Evolutionary conservation across 1,284 basidiomycete genomes (phyloP).

Genomic region (Heliocybe sulcata): DNA sequence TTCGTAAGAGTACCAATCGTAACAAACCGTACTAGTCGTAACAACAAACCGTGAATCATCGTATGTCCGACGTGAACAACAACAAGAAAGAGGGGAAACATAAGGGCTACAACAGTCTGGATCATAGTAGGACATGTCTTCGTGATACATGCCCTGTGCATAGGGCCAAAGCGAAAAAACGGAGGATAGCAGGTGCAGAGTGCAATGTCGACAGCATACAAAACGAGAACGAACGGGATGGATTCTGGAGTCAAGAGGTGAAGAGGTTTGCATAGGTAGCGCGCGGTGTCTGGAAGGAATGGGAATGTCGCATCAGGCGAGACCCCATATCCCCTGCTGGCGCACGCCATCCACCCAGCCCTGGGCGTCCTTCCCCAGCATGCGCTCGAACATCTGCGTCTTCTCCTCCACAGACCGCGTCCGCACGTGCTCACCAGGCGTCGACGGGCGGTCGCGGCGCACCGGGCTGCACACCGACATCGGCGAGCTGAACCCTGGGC

Average conservation of each 20-base stretch:
- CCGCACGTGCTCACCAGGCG: neutral
- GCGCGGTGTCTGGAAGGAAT: no score
- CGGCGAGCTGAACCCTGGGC: neutral
- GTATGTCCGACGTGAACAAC: no score
- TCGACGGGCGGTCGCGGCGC: neutral
- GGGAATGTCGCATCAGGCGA: constrained; percentile 16
- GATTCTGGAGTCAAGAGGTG: no score
- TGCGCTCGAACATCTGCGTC: constrained; percentile 69
- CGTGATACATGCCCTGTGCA: neutral
- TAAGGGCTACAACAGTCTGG: no score
- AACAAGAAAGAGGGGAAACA: no score
- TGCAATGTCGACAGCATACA: neutral
- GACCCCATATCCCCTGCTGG: constrained; percentile 79
- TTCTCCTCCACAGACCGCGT: constrained; percentile 56
- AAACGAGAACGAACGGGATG: no score
- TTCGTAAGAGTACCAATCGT: no score
- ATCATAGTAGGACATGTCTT: neutral
- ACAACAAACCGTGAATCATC: no score
- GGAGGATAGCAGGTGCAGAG: neutral
- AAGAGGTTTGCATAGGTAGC: no score
- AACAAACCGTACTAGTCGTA: no score
- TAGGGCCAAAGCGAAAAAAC: neutral
- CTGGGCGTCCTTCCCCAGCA: constrained; percentile 77
- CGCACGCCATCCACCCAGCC: constrained; percentile 73
- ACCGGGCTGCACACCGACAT: neutral